phyloP scores from a whole-genome alignment of 1,284 basidiomycete species.

The Austroboletus niveus region DNA sequence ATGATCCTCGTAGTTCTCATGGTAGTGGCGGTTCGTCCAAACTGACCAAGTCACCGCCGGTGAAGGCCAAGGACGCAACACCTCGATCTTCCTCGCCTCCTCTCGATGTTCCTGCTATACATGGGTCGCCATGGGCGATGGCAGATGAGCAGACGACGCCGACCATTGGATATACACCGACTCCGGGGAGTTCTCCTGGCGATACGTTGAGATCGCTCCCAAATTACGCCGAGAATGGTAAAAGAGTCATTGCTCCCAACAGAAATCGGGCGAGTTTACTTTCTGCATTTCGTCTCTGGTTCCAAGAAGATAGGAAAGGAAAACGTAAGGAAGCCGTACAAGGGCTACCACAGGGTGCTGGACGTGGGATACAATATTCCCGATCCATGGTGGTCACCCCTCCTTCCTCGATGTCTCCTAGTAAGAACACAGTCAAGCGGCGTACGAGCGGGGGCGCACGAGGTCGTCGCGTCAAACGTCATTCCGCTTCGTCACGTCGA shows the following conservation, averaged over 20 bases:
- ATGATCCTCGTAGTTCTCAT: slow-evolving; percentile 63
- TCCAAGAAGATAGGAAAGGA: slow-evolving; percentile 76
- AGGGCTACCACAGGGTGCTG: slow-evolving; percentile 29
- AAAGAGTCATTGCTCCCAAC: slow-evolving; percentile 34
- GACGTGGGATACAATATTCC: slow-evolving; percentile 23
- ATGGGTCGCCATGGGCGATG: slow-evolving; percentile 72
- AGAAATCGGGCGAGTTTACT: slow-evolving; percentile 69
- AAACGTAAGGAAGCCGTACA: slow-evolving; percentile 57
- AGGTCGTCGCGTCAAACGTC: slow-evolving; percentile 56
- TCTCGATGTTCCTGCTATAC: slow-evolving; percentile 46
- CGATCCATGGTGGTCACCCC: slow-evolving; percentile 23
- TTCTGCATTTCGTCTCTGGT: slow-evolving; percentile 74
- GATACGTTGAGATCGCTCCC: slow-evolving; percentile 55
- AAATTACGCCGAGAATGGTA: slow-evolving; percentile 43
- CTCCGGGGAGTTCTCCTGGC: slow-evolving; percentile 53
- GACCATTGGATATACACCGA: slow-evolving; percentile 37
- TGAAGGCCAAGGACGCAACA: slow-evolving; percentile 51
- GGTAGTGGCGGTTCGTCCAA: slow-evolving; percentile 55
- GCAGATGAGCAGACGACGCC: slow-evolving; percentile 46
- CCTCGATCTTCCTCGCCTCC: slow-evolving; percentile 38
- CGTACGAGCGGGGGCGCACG: slow-evolving; percentile 43
- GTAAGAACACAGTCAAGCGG: slow-evolving; percentile 46
- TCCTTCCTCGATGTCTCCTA: slow-evolving; percentile 23
- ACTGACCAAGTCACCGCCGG: slow-evolving; percentile 66
- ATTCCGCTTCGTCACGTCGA: slow-evolving; percentile 67